Base-by-base conservation (phyloP, 1,284 basidiomycete genomes). In the Ganoderma lingzhi region DNA sequence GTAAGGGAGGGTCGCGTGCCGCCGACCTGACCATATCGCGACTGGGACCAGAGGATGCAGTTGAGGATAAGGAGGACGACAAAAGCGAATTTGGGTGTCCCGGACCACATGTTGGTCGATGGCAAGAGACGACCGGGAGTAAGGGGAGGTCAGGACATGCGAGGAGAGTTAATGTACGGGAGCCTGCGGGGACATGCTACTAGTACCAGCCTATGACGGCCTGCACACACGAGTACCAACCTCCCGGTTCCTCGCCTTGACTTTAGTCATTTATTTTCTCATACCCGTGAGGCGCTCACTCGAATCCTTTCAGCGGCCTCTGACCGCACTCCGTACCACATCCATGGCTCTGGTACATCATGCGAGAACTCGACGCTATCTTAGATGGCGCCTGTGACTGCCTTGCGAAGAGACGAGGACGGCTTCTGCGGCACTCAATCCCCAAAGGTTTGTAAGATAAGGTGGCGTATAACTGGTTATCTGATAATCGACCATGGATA, bases 31-130 rank as follows among this genome's bases (percentile, higher is more conserved):
- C 82, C 84, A 79, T 88, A 89, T 61, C 87, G 85, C 78, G 87
- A 87, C 73, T 87, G 85, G 19, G 91, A 90, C 89, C 88, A 93
- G 58, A 93, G 81, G 44, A 92, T 72, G 73, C 84, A 84, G 72
- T 90, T 88, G 56, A 88, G 56, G 69, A 85, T 76, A 74, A 93
- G 79, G 60, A 85, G 76, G 65, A 83, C 69, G 45, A 87, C 80
- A 71, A 93, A 88, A 39, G 87, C 74, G 9, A 86, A 74, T 77
- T 84, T 87, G 66, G 86, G 81, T 35, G 82, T 77, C 62, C 79
- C 77, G 67, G 80, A 80, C 69, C 81, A 72, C 85, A 86, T 85
- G 67, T 41, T 70, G 73, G 73, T 63, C 56, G 67, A 67, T 61
- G 48, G 61, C 23, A 39, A 61, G 66, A 60, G 63, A 39, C 23